Conservation (phyloP, 495 filamentous ascomycete genomes). For the Astrocystis sublimbata region DNA sequence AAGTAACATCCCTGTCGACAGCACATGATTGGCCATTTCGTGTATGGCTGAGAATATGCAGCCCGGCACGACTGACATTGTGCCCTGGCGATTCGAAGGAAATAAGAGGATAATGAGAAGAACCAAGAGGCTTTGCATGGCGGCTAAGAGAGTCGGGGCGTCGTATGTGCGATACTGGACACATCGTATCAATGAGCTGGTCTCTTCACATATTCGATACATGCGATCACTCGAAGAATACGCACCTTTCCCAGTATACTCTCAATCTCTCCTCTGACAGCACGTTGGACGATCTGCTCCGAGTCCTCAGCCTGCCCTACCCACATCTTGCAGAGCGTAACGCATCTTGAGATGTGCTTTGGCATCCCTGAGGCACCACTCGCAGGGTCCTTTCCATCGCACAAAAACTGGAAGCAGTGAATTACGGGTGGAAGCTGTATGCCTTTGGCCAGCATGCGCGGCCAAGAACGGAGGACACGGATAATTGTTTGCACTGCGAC, state of each 20-base stretch:
- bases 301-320: conserved; percentile 34
- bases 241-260: conserved; percentile 23
- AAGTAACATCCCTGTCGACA: conserved; percentile 37
- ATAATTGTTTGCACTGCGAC: conserved; percentile 33
- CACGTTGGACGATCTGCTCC: conserved; percentile 31
- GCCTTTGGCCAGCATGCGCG: conserved; percentile 38
- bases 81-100: conserved; percentile 26
- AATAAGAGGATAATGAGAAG: conserved; percentile 44
- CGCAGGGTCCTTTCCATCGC: background rate
- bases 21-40: conserved; percentile 31
- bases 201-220: background rate
- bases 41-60: conserved; percentile 34
- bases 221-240: too few species aligned
- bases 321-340: conserved; percentile 45
- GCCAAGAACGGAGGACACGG: conserved; percentile 40
- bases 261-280: conserved; percentile 36
- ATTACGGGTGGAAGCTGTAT: conserved; percentile 40
- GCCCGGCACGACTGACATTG: conserved; percentile 7
- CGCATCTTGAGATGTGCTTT: conserved; percentile 36
- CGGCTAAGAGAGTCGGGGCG: conserved; percentile 35
- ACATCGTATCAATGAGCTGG: conserved; percentile 2
- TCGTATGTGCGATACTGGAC: conserved; percentile 29
- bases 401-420: conserved; percentile 30
- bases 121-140: conserved; percentile 41
- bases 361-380: conserved; percentile 14